phyloP scores from a whole-genome alignment of 805 yeast species.

The Wickerhamomyces sydowiorum region DNA sequence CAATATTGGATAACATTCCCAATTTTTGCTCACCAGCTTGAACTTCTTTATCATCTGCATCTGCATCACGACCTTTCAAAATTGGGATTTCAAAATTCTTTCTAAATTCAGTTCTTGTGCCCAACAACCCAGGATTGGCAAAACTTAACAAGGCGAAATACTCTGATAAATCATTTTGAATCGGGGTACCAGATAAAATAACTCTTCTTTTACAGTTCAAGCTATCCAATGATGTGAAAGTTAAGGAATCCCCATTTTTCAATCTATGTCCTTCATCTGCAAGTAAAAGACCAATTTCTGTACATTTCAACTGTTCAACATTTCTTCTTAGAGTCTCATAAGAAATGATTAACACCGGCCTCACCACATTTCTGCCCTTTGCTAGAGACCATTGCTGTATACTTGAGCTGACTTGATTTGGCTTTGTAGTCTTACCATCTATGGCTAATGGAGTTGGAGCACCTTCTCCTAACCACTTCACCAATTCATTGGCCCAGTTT shows the following conservation, averaged over 20 bases:
- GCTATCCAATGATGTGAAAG: constrained; percentile 83
- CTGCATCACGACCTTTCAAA: constrained; percentile 82
- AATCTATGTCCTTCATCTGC: constrained; percentile 86
- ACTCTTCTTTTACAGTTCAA: constrained; percentile 84
- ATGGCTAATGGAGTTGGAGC: constrained; percentile 81
- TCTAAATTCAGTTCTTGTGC: constrained; percentile 77
- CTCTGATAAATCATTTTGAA: constrained; percentile 91
- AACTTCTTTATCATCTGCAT: constrained; percentile 76
- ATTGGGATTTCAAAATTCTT: constrained; percentile 80
- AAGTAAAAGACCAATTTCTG: constrained; percentile 79
- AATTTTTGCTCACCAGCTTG: constrained; percentile 64
- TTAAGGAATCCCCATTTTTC: constrained; percentile 85
- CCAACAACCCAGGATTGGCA: constrained; percentile 92
- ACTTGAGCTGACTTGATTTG: constrained; percentile 60
- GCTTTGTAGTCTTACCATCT: constrained; percentile 82
- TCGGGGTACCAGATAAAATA: constrained; percentile 93
- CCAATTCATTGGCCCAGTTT: constrained; percentile 96
- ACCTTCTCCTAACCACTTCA: constrained; percentile 95
- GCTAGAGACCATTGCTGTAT: constrained; percentile 84
- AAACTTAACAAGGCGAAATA: constrained; percentile 85
- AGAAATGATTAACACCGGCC: constrained; percentile 90
- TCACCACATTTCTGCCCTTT: constrained; percentile 77
- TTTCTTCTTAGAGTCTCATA: constrained; percentile 91
- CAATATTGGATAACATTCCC: constrained; percentile 64
- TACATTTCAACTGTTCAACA: constrained; percentile 63